Base-by-base conservation (phyloP, 345 rosid genomes). In the Rhodamnia rubescens region DNA sequence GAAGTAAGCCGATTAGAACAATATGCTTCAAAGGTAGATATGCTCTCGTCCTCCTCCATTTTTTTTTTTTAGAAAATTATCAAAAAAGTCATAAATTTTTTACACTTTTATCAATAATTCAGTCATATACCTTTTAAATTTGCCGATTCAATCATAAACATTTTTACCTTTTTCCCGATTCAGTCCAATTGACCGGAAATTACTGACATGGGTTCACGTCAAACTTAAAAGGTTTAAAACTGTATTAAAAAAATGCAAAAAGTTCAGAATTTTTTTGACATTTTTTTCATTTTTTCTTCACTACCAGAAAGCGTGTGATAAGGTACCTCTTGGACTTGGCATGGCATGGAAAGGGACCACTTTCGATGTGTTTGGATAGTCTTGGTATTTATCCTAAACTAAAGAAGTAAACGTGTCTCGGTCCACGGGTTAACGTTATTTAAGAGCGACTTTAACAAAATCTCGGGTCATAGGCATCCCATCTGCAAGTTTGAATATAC, bases 1-100 rank as follows among this genome's bases (percentile, higher is more conserved):
- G 88, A 91, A 89, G 94, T 26, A 87, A 90, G 82, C 81, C 47
- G 24, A 83, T 64, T 32, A 4, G 44, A 64, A 32, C 14, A 15
- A 29, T 18, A 16, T 27, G 74, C 51, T 83, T 87, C 86, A 74
- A 5, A 83, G 36, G 86, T 85, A 86, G 87, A 85, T 59, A 47
- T 82, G 84, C 88, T 82, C 55, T 80, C 53, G 32, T 54, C 10
- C 15, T 83, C n/a, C 20, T 84, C 27, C 50, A n/a, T n/a, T 57
- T 3, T 42, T 42, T 42, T 42, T 3, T 5, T 42, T 42, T 4
- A 5, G 6, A 44, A 44, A 44, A 44, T 6, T 44, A 7, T 44
- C 47, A 44, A 42, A 42, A 4, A 42, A 42, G 44, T 42, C 5
- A 2, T 42, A 6, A 42, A 42, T 42, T 42, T 42, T 42, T 36